Conservation (phyloP, 208 protist genomes). For the Porcisia deanei region DNA sequence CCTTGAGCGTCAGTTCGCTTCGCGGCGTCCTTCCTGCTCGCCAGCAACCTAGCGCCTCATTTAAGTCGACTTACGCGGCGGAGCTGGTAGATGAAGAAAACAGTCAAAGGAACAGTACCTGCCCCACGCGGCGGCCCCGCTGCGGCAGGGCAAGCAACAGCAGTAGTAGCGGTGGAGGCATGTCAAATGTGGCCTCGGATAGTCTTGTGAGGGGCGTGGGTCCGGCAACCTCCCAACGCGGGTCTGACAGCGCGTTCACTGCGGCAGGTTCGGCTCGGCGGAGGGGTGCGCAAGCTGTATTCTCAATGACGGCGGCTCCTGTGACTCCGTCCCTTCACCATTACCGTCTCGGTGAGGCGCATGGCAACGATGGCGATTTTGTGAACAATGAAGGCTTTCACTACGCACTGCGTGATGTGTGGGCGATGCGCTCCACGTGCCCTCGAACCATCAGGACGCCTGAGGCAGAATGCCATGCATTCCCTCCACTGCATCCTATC, state of each 20-base stretch:
- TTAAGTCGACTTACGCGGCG: constrained; percentile 35
- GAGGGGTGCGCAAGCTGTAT: neutral
- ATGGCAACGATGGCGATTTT: too few relatives aligned
- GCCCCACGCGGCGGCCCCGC: constrained; percentile 5
- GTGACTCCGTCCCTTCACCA: too few relatives aligned
- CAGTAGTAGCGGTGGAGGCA: neutral
- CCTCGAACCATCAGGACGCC: constrained; percentile 13
- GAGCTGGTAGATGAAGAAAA: constrained; percentile 38
- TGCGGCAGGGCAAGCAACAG: constrained; percentile 2
- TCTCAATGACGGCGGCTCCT: neutral
- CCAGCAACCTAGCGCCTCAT: constrained; percentile 21
- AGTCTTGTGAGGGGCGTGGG: neutral
- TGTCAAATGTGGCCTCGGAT: neutral
- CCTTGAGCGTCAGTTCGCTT: neutral
- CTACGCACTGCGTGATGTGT: constrained; percentile 22
- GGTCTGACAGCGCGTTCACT: neutral
- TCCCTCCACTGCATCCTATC: constrained; percentile 29
- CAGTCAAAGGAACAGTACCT: neutral
- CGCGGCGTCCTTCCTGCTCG: neutral
- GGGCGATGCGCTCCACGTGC: constrained; percentile 21
- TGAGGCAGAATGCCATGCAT: constrained; percentile 17
- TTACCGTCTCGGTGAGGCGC: neutral
- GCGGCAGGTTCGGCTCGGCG: neutral
- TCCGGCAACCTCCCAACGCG: neutral
- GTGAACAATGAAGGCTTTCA: neutral